Evolutionary conservation across 2,329 filamentous ascomycete genomes (phyloP).

Genomic region (Leptographium lundbergii): DNA sequence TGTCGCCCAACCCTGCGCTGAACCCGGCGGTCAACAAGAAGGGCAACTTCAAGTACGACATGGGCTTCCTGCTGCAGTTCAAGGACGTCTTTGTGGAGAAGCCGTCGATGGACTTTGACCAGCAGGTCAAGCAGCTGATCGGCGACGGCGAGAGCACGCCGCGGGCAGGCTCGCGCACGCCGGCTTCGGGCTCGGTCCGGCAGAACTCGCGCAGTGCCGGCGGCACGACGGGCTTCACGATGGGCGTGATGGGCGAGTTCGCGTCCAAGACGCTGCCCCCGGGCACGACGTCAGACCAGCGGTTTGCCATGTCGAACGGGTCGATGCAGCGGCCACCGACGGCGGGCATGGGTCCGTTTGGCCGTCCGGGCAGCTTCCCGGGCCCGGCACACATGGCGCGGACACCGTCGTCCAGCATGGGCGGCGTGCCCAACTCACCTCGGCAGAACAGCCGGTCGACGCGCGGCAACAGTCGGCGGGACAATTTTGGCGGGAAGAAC

Average conservation of each 20-base stretch:
- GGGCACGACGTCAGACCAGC: conserved; percentile 65
- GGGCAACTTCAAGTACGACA: conserved; percentile 85
- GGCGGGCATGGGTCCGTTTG: conserved; percentile 25
- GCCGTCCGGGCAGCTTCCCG: conserved; percentile 50
- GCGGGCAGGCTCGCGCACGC: conserved; percentile 50
- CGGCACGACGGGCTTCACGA: conserved; percentile 52
- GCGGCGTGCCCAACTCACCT: conserved; percentile 54
- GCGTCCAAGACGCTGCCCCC: conserved; percentile 52
- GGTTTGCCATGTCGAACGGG: conserved; percentile 53
- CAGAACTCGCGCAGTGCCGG: conserved; percentile 27
- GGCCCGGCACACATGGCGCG: conserved; percentile 51
- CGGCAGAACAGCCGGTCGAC: conserved; percentile 51
- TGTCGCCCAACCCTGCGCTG: conserved; percentile 81
- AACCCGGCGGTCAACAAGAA: conserved; percentile 72
- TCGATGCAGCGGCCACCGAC: conserved; percentile 30
- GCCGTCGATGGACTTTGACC: conserved; percentile 85
- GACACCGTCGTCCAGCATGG: conserved; percentile 42
- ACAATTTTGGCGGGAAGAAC: conserved; percentile 36
- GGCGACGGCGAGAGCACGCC: conserved; percentile 55
- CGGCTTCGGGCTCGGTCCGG: conserved; percentile 32
- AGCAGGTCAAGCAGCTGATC: conserved; percentile 75
- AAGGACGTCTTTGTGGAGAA: conserved; percentile 94
- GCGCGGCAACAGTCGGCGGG: conserved; percentile 51
- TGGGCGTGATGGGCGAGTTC: conserved; percentile 48
- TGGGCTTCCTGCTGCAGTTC: conserved; percentile 91